A percentile compares a stretch with the other conserved stretches of the same genome.
phyloP scores from a whole-genome alignment of 148 eudicot species.

The Rhododendron williamsianum region DNA sequence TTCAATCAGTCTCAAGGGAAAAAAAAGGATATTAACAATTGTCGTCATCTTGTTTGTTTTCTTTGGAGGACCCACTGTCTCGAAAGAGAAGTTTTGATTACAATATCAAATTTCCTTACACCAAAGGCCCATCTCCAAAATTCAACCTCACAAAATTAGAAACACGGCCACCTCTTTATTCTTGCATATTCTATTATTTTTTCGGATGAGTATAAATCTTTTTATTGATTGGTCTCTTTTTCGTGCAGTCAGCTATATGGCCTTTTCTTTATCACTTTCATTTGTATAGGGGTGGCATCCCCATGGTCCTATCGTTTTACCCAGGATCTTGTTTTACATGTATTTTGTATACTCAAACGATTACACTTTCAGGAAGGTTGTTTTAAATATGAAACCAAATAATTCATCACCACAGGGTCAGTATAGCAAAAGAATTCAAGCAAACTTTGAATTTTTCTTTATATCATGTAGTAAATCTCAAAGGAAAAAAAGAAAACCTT shows the following conservation, averaged over 20 bases:
- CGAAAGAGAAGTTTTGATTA: background rate
- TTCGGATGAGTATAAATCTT: background rate
- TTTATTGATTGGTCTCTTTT: too few relatives aligned
- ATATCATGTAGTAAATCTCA: background rate
- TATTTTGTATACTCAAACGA: background rate
- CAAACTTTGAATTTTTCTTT: background rate
- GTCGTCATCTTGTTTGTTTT: background rate
- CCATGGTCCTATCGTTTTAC: background rate
- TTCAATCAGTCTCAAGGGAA: background rate
- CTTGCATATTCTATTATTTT: background rate
- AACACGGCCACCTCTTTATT: background rate
- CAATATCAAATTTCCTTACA: background rate
- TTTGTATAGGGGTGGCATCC: background rate
- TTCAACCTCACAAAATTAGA: background rate
- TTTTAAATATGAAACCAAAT: background rate
- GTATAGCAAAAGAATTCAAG: background rate
- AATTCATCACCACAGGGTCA: background rate
- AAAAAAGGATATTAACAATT: background rate
- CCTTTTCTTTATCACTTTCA: background rate
- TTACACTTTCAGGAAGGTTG: background rate
- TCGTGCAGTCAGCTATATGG: background rate
- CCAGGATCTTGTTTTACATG: background rate
- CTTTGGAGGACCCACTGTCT: background rate
- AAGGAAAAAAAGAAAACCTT: slow-evolving; percentile 25
- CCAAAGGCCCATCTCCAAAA: background rate